A percentile compares a stretch with the other conserved stretches of the same genome.
Conservation (phyloP, 2,329 filamentous ascomycete species). For the Trichoderma brevicompactum region DNA sequence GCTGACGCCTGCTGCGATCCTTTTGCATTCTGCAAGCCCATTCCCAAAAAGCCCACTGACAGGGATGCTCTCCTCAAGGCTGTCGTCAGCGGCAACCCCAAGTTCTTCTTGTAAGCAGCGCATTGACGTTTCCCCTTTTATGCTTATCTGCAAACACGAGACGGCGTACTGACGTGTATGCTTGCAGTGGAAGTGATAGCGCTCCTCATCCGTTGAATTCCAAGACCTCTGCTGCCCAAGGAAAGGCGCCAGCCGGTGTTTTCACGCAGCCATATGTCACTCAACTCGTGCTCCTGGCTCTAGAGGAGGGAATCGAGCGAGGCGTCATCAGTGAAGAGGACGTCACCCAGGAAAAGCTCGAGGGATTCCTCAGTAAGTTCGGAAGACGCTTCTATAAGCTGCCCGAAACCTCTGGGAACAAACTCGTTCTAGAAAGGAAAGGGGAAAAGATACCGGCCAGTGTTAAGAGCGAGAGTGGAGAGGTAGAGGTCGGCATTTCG, state of each 20-base stretch:
- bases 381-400: slow-evolving; percentile 60
- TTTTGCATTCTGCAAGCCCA: slow-evolving; percentile 74
- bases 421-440: slow-evolving; percentile 48
- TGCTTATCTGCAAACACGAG: neutral
- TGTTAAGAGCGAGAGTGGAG: slow-evolving; percentile 45
- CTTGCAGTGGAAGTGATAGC: slow-evolving; percentile 58
- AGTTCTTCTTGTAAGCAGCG: slow-evolving; percentile 71
- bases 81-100: slow-evolving; percentile 60
- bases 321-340: slow-evolving; percentile 56
- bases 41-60: slow-evolving; percentile 73
- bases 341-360: slow-evolving; percentile 59
- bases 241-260: slow-evolving; percentile 70
- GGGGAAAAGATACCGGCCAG: slow-evolving; percentile 48
- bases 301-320: slow-evolving; percentile 64
- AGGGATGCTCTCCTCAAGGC: slow-evolving; percentile 73
- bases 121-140: neutral
- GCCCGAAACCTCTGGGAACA: slow-evolving; percentile 37
- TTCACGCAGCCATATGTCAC: slow-evolving; percentile 77
- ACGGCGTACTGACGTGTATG: neutral
- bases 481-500: slow-evolving; percentile 51
- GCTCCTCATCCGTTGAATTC: slow-evolving; percentile 66
- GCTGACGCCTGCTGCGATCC: slow-evolving; percentile 68
- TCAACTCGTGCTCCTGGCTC: slow-evolving; percentile 63
- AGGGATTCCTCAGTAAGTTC: slow-evolving; percentile 57
- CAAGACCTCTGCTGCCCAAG: slow-evolving; percentile 55